Base-by-base conservation (phyloP, 805 yeast species). In the Kuraishia cidri region DNA sequence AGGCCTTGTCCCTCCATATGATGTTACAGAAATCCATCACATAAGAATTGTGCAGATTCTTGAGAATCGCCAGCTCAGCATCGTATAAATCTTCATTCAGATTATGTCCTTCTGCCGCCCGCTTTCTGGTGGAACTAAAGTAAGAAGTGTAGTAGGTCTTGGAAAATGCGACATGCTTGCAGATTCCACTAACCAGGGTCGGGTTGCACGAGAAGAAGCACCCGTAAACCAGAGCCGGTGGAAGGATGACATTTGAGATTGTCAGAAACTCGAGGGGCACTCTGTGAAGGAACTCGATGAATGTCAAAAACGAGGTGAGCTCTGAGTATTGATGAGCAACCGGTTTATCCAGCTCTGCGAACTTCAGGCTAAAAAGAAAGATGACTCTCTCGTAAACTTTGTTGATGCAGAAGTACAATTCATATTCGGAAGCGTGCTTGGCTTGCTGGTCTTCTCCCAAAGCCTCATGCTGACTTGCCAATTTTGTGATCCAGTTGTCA, bases 21-120 rank as follows among this genome's bases (percentile, higher is more conserved):
- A 67, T 54, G 36, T 76, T 75, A 38, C 77, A 60, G 6, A 67
- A 45, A 43, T 76, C 82, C 63, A 72, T 66, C 7, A 75, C 66
- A 37, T 64, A 69, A 0, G 72, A 52, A 36, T 73, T 73, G 30
- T 67, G 73, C 4, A 66, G 31, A 7, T 42, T 40, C 32, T 62
- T 60, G 23, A 47, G 39, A 3, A 40, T 24, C 5, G 39, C 40
- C 4, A 46, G 37, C 5, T 43, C 42, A 6, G 36, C 35, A 5
- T 32, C 21, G 4, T 37, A 41, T 3, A 37, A 37, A 4, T 31
- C 33, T 23, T 41, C 27, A 15, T 14, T 25, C 7, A 27, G 30
- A 7, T 17, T 19, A 17, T 17, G 19, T 11, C 21, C 30, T 15
- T 15, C 12, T 9, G 21, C 30, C 12, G 30, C 30, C 5, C 16